Evolutionary conservation across 1,284 basidiomycete species (phyloP).

Genomic region (Ceratobasidium sp.): DNA sequence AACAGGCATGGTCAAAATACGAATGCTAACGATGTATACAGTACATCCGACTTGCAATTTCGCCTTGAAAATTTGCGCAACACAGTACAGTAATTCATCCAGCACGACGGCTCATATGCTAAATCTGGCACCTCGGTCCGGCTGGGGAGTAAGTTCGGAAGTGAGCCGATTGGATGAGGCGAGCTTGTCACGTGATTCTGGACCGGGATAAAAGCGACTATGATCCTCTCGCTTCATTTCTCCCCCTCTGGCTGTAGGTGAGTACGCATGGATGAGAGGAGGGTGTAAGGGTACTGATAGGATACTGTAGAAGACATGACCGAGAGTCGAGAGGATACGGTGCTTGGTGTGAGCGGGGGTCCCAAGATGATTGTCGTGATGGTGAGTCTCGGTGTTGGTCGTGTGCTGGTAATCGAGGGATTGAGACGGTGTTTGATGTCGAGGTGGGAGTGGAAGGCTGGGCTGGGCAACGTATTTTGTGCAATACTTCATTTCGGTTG

Average conservation of each 20-base stretch:
- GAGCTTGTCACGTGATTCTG: not conserved
- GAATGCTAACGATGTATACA: no score
- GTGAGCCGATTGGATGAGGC: constrained; percentile 10
- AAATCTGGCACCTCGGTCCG: no score
- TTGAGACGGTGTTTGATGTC: no score
- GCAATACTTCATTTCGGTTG: not conserved
- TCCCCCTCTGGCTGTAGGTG: not conserved
- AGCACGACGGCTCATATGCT: no score
- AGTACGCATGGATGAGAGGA: not conserved
- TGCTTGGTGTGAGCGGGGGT: constrained; percentile 20
- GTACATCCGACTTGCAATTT: no score
- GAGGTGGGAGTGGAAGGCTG: not conserved
- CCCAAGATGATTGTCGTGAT: constrained; percentile 66
- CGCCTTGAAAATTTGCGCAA: no score
- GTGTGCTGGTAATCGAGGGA: not conserved
- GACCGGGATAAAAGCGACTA: constrained; percentile 27
- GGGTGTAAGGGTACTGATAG: not conserved
- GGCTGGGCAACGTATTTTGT: no score
- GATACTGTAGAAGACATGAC: constrained; percentile 1
- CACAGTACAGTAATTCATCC: no score
- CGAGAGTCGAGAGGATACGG: not conserved
- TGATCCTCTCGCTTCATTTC: not conserved
- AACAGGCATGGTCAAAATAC: no score
- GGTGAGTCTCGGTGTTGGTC: constrained; percentile 56
- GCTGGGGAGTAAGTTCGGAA: not conserved